Conservation (phyloP, 345 rosid genomes). For the Citropsis articulata region DNA sequence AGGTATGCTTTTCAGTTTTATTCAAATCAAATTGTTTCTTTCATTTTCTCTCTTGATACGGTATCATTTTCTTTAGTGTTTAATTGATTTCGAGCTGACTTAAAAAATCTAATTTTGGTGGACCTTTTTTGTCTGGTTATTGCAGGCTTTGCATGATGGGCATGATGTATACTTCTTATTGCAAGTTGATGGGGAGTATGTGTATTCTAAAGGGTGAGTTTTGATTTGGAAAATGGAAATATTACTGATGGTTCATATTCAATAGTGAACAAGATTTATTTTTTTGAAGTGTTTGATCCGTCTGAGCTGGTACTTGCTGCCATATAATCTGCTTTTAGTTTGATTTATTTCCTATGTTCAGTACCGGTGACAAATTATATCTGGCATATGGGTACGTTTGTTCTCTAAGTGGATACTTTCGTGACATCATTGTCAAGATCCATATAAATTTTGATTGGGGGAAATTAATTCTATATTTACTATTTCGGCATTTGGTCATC, state of each 20-base stretch:
- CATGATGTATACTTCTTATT: conserved; percentile 69
- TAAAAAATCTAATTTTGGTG: background rate
- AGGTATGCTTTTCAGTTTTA: conserved; percentile 41
- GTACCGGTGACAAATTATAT: background rate
- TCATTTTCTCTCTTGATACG: background rate
- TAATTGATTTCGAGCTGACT: background rate
- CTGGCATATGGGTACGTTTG: background rate
- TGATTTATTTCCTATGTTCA: background rate
- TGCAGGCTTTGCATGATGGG: conserved; percentile 95
- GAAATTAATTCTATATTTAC: background rate
- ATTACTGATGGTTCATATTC: background rate
- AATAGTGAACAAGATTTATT: background rate
- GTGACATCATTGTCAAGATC: background rate
- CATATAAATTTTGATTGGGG: background rate
- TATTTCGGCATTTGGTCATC: background rate
- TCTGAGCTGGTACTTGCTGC: background rate
- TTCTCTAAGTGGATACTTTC: background rate
- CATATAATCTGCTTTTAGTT: background rate
- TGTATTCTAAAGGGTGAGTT: conserved; percentile 73
- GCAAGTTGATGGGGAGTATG: conserved; percentile 86
- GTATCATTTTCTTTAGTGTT: background rate
- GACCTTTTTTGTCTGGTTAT: conserved; percentile 7
- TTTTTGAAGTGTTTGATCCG: background rate
- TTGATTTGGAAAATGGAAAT: background rate
- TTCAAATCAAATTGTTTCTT: background rate